phyloP scores from a whole-genome alignment of 306 rosid genomes.

The Quercus dentata region DNA sequence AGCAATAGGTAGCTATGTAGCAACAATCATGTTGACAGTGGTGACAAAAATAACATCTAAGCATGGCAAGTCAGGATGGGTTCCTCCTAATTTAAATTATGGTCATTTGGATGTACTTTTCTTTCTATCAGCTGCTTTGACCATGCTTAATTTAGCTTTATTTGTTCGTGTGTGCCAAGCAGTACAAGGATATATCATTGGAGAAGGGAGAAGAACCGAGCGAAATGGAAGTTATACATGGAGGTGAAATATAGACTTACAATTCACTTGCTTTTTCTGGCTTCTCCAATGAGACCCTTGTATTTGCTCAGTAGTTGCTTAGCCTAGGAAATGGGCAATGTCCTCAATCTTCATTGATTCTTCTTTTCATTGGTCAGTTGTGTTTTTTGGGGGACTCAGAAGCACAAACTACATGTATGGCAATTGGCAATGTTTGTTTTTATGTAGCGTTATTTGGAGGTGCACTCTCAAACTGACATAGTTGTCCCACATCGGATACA shows the following conservation, averaged over 20 bases:
- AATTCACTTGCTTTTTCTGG: no score
- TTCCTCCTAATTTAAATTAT: slow-evolving; percentile 53
- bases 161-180: slow-evolving; percentile 42
- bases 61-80: slow-evolving; percentile 50
- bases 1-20: slow-evolving; percentile 54
- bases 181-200: slow-evolving; percentile 29
- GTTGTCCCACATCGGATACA: no score
- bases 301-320: no score
- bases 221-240: slow-evolving; percentile 19
- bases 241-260: not conserved
- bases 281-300: no score
- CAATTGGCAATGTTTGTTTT: no score
- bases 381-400: no score
- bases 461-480: no score
- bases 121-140: slow-evolving; percentile 45
- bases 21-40: slow-evolving; percentile 41
- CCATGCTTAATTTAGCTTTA: slow-evolving; percentile 36
- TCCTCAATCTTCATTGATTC: no score
- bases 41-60: slow-evolving; percentile 42
- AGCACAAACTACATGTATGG: no score
- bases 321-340: no score
- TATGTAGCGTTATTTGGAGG: no score
- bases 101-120: slow-evolving; percentile 65
- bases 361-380: no score
- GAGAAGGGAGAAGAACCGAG: slow-evolving; percentile 25